Evolutionary conservation across 345 rosid genomes (phyloP), one percentile per base, ranked within the genome.

Genomic region (Pistacia atlantica): DNA sequence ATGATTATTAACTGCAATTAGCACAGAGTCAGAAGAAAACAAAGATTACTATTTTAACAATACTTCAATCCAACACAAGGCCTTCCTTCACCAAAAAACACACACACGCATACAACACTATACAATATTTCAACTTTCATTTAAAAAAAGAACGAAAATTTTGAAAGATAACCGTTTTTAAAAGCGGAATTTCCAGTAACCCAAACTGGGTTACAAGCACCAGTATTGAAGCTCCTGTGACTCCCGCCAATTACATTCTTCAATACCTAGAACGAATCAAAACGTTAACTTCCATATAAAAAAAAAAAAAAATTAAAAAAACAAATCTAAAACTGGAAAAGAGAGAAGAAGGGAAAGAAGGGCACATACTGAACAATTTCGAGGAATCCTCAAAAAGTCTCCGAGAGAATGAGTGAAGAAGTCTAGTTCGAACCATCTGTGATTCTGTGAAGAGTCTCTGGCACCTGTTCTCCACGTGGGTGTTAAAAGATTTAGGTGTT

Each of bases 371-470:
- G 88, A 72, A 72, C 70, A 72, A 72, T 72, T 69, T 37, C 64
- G 17, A 33, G 78, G 78, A 84, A 56, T 82, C 86, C 42, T 71
- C 78, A 35, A 79, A 46, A 81, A 78, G 80, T 38, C 63, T 25
- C 70, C 90, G 89, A 78, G 85, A 78, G 69, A 88, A 69, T 80
- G 77, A 82, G 46, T 78, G 86, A 73, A 88, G 77, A 77, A 91
- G 86, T 79, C 85, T 90, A 62, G 80, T 83, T 63, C 90, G 89
- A 75, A 84, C 86, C 97, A 95, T 95, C 80, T 80, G 82, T 28
- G 49, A 59, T n/a, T n/a, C n/a, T n/a, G n/a, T n/a, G n/a, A 1
- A 0, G 46, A 6, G 9, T 42, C 6, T 42, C 1, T 42, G 46
- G 9, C 6, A 42, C 46, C 46, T 42, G 46, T 7, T 42, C 9